Conservation (phyloP, 2,329 filamentous ascomycete genomes). For the Monosporascus sp. region DNA sequence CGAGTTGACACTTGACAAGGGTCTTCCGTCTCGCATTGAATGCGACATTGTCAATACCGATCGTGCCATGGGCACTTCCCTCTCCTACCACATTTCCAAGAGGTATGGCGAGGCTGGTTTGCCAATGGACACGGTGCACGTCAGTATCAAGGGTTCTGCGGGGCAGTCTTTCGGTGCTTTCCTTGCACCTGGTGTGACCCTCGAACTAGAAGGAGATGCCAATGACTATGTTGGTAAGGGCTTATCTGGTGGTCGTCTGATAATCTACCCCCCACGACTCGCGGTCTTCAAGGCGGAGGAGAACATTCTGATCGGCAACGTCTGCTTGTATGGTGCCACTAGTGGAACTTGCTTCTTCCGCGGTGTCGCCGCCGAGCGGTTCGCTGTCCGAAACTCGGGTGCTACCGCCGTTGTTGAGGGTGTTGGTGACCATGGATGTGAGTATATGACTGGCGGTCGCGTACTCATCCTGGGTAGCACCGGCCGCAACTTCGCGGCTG, state of each 20-base stretch:
- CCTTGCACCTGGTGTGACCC: conserved; percentile 85
- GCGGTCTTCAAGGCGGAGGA: conserved; percentile 95
- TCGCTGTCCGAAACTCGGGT: conserved; percentile 94
- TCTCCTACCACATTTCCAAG: conserved; percentile 95
- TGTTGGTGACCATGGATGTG: conserved; percentile 91
- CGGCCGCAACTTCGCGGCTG: conserved; percentile 94
- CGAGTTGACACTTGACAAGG: conserved; percentile 90
- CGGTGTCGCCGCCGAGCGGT: conserved; percentile 91
- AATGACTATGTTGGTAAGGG: conserved; percentile 98
- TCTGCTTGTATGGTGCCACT: conserved; percentile 92
- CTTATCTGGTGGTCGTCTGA: conserved; percentile 84
- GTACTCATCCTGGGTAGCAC: conserved; percentile 81
- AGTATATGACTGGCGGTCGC: conserved; percentile 98
- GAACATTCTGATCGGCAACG: conserved; percentile 89
- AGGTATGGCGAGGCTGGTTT: conserved; percentile 84
- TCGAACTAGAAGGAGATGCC: conserved; percentile 91
- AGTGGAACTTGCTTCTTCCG: conserved; percentile 93
- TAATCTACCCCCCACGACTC: conserved; percentile 85
- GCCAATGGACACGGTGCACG: conserved; percentile 88
- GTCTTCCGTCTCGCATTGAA: conserved; percentile 86
- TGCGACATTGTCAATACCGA: conserved; percentile 97
- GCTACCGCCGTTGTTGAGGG: conserved; percentile 95
- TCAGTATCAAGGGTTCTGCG: conserved; percentile 93
- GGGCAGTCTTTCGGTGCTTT: conserved; percentile 96
- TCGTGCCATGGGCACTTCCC: conserved; percentile 83